Conservation (phyloP, 2,329 filamentous ascomycete species). For the Apiospora pterosperma region DNA sequence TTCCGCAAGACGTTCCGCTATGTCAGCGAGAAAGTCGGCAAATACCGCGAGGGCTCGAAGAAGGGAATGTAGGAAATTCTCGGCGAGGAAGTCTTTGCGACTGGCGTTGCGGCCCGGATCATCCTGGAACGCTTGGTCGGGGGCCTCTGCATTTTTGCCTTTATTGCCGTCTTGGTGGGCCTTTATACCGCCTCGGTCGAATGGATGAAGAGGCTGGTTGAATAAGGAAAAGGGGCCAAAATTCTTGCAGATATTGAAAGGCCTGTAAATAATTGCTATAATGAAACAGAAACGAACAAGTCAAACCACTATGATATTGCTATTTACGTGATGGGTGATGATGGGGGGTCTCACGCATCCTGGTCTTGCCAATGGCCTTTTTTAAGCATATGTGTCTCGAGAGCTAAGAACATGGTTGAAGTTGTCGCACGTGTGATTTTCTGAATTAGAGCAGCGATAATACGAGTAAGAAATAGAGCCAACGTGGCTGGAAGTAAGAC, state of each 20-base stretch:
- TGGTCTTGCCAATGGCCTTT: too few species aligned
- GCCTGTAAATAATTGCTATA: slow-evolving; percentile 1
- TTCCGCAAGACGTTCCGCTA: slow-evolving; percentile 69
- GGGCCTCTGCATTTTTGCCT: neutral
- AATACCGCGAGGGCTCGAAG: slow-evolving; percentile 48
- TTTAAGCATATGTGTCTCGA: too few species aligned
- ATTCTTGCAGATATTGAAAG: neutral
- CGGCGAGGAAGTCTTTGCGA: neutral
- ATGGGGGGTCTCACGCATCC: too few species aligned
- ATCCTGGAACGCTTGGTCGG: neutral
- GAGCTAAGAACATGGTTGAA: too few species aligned
- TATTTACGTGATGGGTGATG: too few species aligned
- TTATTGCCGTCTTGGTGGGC: neutral
- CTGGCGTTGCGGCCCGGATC: neutral
- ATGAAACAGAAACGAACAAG: neutral
- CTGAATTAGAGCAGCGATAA: too few species aligned
- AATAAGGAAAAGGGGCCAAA: neutral
- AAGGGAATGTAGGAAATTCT: neutral
- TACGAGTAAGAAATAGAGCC: neutral
- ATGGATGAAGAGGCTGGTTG: neutral
- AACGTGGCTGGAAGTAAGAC: neutral
- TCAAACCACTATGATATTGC: too few species aligned
- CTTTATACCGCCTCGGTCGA: neutral
- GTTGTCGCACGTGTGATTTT: too few species aligned
- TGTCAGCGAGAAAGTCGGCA: slow-evolving; percentile 74